phyloP scores from a whole-genome alignment of 768 basidiomycete genomes.

The Naganishia onofrii region DNA sequence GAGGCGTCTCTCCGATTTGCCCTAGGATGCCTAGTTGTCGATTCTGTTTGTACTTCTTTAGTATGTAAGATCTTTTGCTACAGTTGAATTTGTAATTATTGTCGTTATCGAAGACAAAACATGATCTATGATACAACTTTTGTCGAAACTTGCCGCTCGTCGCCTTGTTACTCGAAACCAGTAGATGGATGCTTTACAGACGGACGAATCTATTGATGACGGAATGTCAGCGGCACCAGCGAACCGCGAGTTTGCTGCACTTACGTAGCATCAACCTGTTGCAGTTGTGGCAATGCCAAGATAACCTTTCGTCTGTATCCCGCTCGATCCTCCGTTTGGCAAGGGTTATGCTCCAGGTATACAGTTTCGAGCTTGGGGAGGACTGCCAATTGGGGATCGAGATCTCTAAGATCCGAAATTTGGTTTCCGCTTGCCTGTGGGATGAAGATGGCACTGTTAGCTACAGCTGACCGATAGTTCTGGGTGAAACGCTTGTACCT shows the following conservation, averaged over 20 bases:
- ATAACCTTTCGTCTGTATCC: conserved; percentile 86
- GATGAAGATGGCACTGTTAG: not conserved
- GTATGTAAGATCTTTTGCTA: too few species aligned
- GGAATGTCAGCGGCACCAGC: not conserved
- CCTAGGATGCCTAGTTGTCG: not conserved
- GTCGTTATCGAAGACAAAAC: not conserved
- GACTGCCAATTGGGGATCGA: conserved; percentile 66
- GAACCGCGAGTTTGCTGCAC: conserved; percentile 49
- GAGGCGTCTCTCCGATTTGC: conserved; percentile 24
- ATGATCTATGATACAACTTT: not conserved
- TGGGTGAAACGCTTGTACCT: conserved; percentile 37
- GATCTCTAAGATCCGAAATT: conserved; percentile 66
- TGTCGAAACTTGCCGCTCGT: not conserved
- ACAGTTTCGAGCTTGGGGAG: conserved; percentile 72
- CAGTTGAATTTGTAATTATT: not conserved
- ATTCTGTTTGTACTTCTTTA: not conserved
- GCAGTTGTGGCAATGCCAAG: conserved; percentile 78
- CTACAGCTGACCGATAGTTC: not conserved
- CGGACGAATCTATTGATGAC: conserved; percentile 6
- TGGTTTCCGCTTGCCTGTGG: conserved; percentile 85
- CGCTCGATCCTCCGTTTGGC: conserved; percentile 71
- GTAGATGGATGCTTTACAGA: not conserved
- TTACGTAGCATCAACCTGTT: conserved; percentile 94
- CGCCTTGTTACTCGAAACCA: not conserved
- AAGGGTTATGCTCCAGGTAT: conserved; percentile 93